Evolutionary conservation across 2,329 filamentous ascomycete species (phyloP).

Genomic region (Zarea fungicola): DNA sequence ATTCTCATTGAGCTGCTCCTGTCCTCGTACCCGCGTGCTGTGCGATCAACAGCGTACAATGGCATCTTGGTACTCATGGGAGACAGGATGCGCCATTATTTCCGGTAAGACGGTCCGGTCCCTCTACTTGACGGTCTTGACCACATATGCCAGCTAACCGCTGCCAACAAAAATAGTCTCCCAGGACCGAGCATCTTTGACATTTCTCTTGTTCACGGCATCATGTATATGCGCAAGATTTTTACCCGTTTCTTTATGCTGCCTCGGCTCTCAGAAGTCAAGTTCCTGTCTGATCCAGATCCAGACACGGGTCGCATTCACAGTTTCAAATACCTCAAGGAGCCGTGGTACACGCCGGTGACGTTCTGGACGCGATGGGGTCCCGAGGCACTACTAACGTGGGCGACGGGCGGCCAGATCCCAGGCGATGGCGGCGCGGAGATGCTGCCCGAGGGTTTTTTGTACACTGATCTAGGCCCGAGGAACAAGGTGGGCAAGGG

Average conservation of each 20-base stretch:
- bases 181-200: slow-evolving; percentile 36
- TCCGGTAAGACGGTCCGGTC: too few relatives aligned
- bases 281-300: slow-evolving; percentile 43
- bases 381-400: slow-evolving; percentile 44
- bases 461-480: slow-evolving; percentile 59
- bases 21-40: slow-evolving; percentile 43
- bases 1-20: slow-evolving; percentile 58
- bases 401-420: slow-evolving; percentile 38
- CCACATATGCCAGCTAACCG: too few relatives aligned
- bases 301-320: slow-evolving; percentile 48
- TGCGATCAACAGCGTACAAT: slow-evolving; percentile 43
- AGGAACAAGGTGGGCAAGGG: slow-evolving; percentile 48
- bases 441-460: slow-evolving; percentile 46
- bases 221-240: slow-evolving; percentile 49
- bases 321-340: slow-evolving; percentile 48
- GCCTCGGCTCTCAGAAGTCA: slow-evolving; percentile 46
- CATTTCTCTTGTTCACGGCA: slow-evolving; percentile 36
- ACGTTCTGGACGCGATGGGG: slow-evolving; percentile 60
- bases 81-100: slow-evolving; percentile 56
- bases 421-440: slow-evolving; percentile 36
- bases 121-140: too few relatives aligned
- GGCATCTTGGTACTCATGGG: slow-evolving; percentile 58
- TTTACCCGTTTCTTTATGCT: slow-evolving; percentile 53
- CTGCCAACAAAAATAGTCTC: slow-evolving; percentile 31
- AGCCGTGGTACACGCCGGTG: slow-evolving; percentile 59